These are phyloP conservation scores for Paulinella micropora DNA, from an alignment of 78 protist species.

Conservation along the genomic window DNA sequence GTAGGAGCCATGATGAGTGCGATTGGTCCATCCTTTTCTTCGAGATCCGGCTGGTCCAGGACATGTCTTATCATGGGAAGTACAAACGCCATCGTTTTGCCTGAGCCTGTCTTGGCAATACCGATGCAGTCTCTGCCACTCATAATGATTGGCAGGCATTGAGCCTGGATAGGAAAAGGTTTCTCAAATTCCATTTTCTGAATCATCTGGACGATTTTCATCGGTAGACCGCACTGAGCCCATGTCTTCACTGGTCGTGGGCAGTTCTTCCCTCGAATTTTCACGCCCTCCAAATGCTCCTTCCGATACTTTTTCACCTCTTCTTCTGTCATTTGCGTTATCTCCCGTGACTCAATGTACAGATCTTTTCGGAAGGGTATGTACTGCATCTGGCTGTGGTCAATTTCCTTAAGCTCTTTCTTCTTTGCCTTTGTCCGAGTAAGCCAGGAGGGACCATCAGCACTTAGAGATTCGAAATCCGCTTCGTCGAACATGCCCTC, in stretches of 20 bases:
- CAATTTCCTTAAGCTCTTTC: conserved; percentile 22
- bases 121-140: conserved; percentile 52
- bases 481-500: neutral
- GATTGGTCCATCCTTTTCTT: conserved; percentile 63
- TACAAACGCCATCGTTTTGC: conserved; percentile 80
- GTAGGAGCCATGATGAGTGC: conserved; percentile 86
- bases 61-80: conserved; percentile 82
- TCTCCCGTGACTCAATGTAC: conserved; percentile 63
- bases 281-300: neutral
- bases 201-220: neutral
- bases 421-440: neutral
- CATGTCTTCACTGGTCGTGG: conserved; percentile 75
- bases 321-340: conserved; percentile 48
- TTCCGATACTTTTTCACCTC: conserved; percentile 13
- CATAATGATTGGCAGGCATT: conserved; percentile 52
- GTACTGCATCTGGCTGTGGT: conserved; percentile 64
- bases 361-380: conserved; percentile 60
- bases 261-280: conserved; percentile 36
- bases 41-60: conserved; percentile 23
- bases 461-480: neutral
- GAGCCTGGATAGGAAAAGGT: conserved; percentile 52
- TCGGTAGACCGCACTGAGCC: conserved; percentile 57
- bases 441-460: neutral
- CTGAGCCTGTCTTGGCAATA: conserved; percentile 60
- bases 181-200: conserved; percentile 5